Conservation (phyloP, 176 grass and related monocot species). For the Eleusine coracana region DNA sequence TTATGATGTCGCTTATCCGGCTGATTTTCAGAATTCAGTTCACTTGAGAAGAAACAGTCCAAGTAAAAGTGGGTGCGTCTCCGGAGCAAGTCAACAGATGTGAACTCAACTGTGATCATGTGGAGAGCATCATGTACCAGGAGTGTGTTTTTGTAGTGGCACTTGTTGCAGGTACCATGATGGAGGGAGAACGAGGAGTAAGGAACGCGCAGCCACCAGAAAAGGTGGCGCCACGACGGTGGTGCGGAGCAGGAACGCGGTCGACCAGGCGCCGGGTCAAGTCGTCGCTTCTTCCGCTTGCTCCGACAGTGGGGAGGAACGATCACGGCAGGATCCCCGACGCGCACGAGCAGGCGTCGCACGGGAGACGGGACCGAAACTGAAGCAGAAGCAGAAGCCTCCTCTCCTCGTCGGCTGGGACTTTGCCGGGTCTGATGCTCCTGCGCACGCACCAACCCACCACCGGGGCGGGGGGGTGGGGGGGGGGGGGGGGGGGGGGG, state of each 20-base stretch:
- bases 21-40: not conserved
- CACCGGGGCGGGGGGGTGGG: no score
- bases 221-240: constrained; percentile 1
- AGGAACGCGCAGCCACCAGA: not conserved
- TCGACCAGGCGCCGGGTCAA: not conserved
- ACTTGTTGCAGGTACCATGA: not conserved
- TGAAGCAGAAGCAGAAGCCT: not conserved
- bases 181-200: not conserved
- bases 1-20: not conserved
- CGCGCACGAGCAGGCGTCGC: not conserved
- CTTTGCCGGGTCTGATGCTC: not conserved
- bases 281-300: not conserved
- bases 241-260: constrained; percentile 16
- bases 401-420: constrained; percentile 15
- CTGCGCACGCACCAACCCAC: constrained; percentile 19
- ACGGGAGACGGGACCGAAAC: not conserved
- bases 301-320: not conserved
- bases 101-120: not conserved
- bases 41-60: not conserved
- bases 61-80: not conserved
- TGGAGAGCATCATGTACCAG: not conserved
- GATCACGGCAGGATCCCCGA: constrained; percentile 24
- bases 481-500: not conserved
- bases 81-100: not conserved
- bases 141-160: not conserved